Evolutionary conservation across 176 grass and related monocot genomes (phyloP), one percentile per base, ranked within the genome.

Genomic region (Panicum miliaceum): DNA sequence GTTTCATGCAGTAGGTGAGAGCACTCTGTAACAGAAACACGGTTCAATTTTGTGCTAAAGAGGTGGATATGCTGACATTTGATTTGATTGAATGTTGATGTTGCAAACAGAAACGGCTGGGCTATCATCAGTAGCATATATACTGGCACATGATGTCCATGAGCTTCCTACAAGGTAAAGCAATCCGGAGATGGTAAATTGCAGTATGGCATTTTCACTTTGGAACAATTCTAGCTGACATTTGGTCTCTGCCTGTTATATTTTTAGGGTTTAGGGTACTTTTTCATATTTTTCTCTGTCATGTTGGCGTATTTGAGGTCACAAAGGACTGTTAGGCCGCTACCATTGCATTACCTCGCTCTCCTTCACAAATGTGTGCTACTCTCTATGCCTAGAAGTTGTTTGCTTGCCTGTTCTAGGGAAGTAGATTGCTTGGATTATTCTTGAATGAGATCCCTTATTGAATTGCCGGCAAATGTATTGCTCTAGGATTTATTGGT

Each of bases 91-190:
- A n/a, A 27, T 32, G 40, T 42, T 54, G 42, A 42, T 90, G 54
- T 16, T 64, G 12, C 22, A 68, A 52, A 54, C 64, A 81, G 41
- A 53, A 76, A 68, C 75, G 79, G 45, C 35, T 78, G 74, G 62
- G 26, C 45, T 83, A n/a, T 77, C 82, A 42, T 92, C 82, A 58
- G 82, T 92, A 34, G 65, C 83, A 65, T 79, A 87, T 76, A 89
- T 84, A 75, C 68, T 80, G 12, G 81, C 87, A 19, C 48, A 90
- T 68, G 64, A 88, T 71, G 63, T 63, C 77, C 84, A 86, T 69
- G 87, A 94, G 45, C 18, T 79, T 85, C 77, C 84, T 70, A 84
- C 38, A n/a, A 84, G 87, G 92, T 94, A 71, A 71, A 61, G 14
- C 19, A 60, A 60, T 60, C 8, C 3, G 26, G 48, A 64, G 11